These are phyloP conservation scores for Pilasporangium apinafurcum DNA, from an alignment of 352 stramenopile genomes.

Conservation along the genomic window DNA sequence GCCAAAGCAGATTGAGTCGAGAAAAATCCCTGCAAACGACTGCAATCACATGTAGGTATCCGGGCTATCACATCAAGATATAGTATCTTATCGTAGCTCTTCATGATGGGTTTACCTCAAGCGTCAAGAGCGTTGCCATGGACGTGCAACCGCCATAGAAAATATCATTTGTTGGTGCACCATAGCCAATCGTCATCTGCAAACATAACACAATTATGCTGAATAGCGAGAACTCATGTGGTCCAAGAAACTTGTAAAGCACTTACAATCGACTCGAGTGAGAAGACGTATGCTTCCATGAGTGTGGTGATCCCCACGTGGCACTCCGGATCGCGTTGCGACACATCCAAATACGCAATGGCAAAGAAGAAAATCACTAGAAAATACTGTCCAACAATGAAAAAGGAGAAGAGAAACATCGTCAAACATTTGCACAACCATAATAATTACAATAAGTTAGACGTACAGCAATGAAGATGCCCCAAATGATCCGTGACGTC, in stretches of 20 bases:
- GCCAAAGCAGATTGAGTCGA: conserved; percentile 84
- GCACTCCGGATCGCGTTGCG: conserved; percentile 44
- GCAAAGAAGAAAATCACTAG: conserved; percentile 81
- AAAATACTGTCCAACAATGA: conserved; percentile 42
- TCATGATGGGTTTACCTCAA: conserved; percentile 35
- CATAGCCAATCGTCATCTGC: conserved; percentile 87
- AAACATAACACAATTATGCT: neutral
- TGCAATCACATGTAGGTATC: conserved; percentile 9
- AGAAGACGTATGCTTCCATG: conserved; percentile 85
- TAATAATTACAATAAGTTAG: conserved; percentile 1
- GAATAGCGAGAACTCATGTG: no score
- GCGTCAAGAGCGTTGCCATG: conserved; percentile 69
- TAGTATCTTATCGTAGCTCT: neutral
- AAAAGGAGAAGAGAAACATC: neutral
- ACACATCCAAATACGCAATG: conserved; percentile 68
- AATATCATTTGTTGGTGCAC: conserved; percentile 82
- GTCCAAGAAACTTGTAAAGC: no score
- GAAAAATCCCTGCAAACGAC: conserved; percentile 81
- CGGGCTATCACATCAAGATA: neutral
- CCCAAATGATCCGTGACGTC: conserved; percentile 71
- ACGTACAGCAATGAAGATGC: conserved; percentile 69
- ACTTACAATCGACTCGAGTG: conserved; percentile 81
- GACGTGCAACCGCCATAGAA: conserved; percentile 82
- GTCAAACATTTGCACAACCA: neutral
- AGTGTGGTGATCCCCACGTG: conserved; percentile 69